Evolutionary conservation across 257 asterid genomes (phyloP).

Genomic region (Craterostigma plantagineum): DNA sequence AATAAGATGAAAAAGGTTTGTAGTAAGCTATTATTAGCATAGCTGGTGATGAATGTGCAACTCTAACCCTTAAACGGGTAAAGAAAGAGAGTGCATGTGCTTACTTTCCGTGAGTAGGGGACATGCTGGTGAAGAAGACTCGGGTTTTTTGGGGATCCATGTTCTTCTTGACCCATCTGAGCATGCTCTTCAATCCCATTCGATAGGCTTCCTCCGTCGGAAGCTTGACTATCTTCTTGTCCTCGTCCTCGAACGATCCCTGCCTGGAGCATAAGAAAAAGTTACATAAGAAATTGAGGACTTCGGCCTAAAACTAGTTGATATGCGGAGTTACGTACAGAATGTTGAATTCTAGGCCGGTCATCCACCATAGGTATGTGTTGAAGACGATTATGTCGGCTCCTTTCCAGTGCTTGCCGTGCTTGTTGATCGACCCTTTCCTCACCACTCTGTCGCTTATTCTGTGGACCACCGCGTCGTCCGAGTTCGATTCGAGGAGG

Average conservation of each 20-base stretch:
- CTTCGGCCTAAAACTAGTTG: too few relatives aligned
- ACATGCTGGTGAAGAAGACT: conserved; percentile 60
- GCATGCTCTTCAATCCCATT: conserved; percentile 51
- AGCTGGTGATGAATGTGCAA: too few relatives aligned
- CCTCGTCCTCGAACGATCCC: conserved; percentile 29
- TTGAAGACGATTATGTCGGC: conserved; percentile 42
- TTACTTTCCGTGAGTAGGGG: conserved; percentile 52
- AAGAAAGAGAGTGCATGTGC: conserved; percentile 2
- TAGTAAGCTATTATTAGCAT: too few relatives aligned
- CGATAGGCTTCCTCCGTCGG: conserved; percentile 47
- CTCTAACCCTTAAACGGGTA: too few relatives aligned
- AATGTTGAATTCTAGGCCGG: conserved; percentile 26
- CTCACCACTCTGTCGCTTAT: conserved; percentile 25
- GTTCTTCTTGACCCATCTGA: conserved; percentile 38
- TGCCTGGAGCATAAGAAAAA: conserved; percentile 12
- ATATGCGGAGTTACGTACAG: conserved; percentile 8
- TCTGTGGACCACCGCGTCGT: conserved; percentile 25
- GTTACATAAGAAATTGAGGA: neutral
- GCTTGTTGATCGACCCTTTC: conserved; percentile 41
- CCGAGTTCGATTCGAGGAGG: conserved; percentile 43
- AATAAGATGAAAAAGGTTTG: too few relatives aligned
- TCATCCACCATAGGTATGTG: conserved; percentile 51
- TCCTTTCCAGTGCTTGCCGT: conserved; percentile 46
- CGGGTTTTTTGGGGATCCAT: conserved; percentile 32
- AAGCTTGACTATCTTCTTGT: conserved; percentile 22